Base-by-base conservation (phyloP, 2,329 filamentous ascomycete species). In the Zarea fungicola region DNA sequence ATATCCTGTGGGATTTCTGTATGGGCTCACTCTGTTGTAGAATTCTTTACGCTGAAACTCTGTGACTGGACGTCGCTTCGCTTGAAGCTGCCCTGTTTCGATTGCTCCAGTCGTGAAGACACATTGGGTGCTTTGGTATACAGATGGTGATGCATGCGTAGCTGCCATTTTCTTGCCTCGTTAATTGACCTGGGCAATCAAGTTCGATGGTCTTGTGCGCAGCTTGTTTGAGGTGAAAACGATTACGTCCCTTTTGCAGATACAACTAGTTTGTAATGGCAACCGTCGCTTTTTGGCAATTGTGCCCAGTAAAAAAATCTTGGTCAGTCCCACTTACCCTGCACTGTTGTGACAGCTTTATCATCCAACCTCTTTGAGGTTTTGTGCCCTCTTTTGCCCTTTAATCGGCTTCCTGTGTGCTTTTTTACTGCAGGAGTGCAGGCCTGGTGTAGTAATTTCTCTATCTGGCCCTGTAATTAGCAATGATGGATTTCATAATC, bases 401-500 rank as follows among this genome's bases (percentile, higher is more conserved):
- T 26, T 8, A 18, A n/a, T 14, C 10, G n/a, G n/a, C n/a, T n/a
- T n/a, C n/a, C n/a, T n/a, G n/a, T n/a, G 26, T 45, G 32, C 23
- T 28, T 16, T 28, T 37, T 11, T 11, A n/a, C 7, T n/a, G 10
- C 19, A 5, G 28, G n/a, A 4, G 13, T 31, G 11, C 18, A 6
- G 37, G 21, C 18, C 7, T 32, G 14, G 31, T 23, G 5, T 23
- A 5, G 28, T 1, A n/a, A 4, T 25, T 10, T 28, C 14, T 25
- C 3, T 11, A 10, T 25, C 4, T n/a, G 9, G 10, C 23, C 25
- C 6, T 9, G 28, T 29, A 22, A 10, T 19, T 14, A 23, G 22
- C 13, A 5, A 52, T 47, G 28, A 83, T 84, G 81, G 81, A 95
- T 54, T 97, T 88, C 62, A 77, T 99, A 52, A 83, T 99, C 55